These are phyloP conservation scores for Clonostachys rosea DNA, from an alignment of 2,329 filamentous ascomycete species.

Conservation along the genomic window DNA sequence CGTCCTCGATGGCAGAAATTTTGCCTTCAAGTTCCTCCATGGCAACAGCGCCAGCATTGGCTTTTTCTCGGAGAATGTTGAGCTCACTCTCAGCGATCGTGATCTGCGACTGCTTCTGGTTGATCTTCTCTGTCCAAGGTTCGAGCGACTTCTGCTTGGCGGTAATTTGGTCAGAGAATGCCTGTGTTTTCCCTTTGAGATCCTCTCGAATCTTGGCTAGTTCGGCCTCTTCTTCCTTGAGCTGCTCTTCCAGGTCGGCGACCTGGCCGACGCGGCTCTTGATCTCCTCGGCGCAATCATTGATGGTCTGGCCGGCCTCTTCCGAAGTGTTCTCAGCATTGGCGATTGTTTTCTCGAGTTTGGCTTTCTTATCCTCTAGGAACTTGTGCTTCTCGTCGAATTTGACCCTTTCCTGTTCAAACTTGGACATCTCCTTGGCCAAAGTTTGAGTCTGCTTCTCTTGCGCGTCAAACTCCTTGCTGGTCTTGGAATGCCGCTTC, in stretches of 20 bases:
- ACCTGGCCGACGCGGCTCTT: conserved; percentile 73
- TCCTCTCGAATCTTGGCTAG: conserved; percentile 78
- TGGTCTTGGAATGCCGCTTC: conserved; percentile 76
- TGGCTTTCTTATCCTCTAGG: conserved; percentile 83
- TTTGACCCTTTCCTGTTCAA: conserved; percentile 95
- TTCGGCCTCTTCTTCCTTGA: conserved; percentile 76
- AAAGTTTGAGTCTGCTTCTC: conserved; percentile 78
- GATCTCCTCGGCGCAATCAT: conserved; percentile 75
- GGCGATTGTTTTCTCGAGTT: conserved; percentile 82
- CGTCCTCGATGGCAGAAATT: conserved; percentile 67
- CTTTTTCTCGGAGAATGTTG: conserved; percentile 84
- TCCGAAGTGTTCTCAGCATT: conserved; percentile 69
- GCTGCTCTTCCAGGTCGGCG: conserved; percentile 66
- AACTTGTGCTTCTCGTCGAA: conserved; percentile 98
- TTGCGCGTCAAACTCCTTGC: conserved; percentile 75
- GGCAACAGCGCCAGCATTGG: conserved; percentile 79
- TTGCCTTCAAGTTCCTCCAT: conserved; percentile 81
- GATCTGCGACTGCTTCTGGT: conserved; percentile 89
- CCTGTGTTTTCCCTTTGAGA: conserved; percentile 93
- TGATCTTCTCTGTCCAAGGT: conserved; percentile 96
- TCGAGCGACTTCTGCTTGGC: conserved; percentile 90
- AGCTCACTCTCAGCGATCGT: conserved; percentile 94
- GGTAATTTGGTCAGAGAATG: conserved; percentile 87
- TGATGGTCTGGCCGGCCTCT: conserved; percentile 73
- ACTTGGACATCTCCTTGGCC: conserved; percentile 82